A percentile compares a stretch with the other conserved stretches of the same genome.
Evolutionary conservation across 2,329 filamentous ascomycete species (phyloP).

Genomic region (Orbilia blumenaviensis): DNA sequence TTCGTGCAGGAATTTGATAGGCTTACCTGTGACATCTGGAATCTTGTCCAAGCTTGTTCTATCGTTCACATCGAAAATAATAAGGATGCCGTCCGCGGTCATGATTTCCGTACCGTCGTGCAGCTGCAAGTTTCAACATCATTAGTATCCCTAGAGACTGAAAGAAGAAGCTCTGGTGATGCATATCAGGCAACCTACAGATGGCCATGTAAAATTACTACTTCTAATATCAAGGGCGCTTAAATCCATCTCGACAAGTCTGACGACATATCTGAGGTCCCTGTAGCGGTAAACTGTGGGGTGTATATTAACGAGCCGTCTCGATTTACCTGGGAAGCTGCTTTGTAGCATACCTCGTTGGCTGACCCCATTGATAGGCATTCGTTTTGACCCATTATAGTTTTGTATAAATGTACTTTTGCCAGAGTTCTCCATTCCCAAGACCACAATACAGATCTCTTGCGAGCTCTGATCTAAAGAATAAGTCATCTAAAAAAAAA

Average conservation of each 20-base stretch:
- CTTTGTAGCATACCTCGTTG: slow-evolving; percentile 34
- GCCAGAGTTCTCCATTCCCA: slow-evolving; percentile 73
- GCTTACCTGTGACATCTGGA: slow-evolving; percentile 80
- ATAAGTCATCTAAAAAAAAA: slow-evolving; percentile 45
- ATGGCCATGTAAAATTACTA: slow-evolving; percentile 65
- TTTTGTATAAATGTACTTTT: slow-evolving; percentile 75
- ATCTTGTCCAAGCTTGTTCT: slow-evolving; percentile 77
- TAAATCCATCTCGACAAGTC: slow-evolving; percentile 72
- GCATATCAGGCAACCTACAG: slow-evolving; percentile 55
- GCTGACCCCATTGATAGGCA: slow-evolving; percentile 51
- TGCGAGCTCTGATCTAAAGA: slow-evolving; percentile 51
- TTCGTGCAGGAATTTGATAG: slow-evolving; percentile 42
- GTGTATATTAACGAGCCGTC: slow-evolving; percentile 8
- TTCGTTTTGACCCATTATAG: slow-evolving; percentile 46
- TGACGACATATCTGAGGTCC: slow-evolving; percentile 62
- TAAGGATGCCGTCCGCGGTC: slow-evolving; percentile 79
- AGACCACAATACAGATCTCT: slow-evolving; percentile 67
- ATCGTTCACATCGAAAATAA: slow-evolving; percentile 87
- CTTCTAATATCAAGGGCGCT: slow-evolving; percentile 72
- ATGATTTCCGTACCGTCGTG: slow-evolving; percentile 53
- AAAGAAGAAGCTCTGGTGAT: slow-evolving; percentile 34
- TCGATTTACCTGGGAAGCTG: background rate
- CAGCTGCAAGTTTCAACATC: slow-evolving; percentile 57
- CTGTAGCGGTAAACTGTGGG: slow-evolving; percentile 41
- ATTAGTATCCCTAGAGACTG: slow-evolving; percentile 57